These are phyloP conservation scores for Solanum pimpinellifolium DNA, from an alignment of 257 asterid genomes.

Conservation along the genomic window DNA sequence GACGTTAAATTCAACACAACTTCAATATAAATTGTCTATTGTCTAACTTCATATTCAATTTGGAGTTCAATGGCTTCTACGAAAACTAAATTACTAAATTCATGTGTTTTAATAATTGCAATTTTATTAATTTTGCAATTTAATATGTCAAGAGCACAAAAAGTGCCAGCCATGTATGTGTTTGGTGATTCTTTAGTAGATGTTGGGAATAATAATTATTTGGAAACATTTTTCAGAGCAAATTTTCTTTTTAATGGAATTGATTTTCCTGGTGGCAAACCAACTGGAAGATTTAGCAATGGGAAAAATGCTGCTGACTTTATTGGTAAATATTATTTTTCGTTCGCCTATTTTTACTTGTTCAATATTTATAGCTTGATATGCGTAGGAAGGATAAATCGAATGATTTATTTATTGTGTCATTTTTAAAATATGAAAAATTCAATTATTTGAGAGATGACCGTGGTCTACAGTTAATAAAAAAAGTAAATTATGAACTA, in stretches of 20 bases:
- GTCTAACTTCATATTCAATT: too few relatives aligned
- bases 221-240: not conserved
- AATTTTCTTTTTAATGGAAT: not conserved
- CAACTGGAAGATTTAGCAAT: not conserved
- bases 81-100: not conserved
- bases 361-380: not conserved
- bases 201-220: not conserved
- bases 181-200: not conserved
- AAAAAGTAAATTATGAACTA: not conserved
- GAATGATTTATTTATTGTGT: too few relatives aligned
- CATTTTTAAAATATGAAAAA: not conserved
- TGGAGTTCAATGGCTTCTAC: not conserved
- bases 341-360: too few relatives aligned
- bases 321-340: not conserved
- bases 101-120: not conserved
- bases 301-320: not conserved
- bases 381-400: too few relatives aligned
- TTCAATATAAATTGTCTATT: too few relatives aligned
- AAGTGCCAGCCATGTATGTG: not conserved
- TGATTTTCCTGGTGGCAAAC: not conserved
- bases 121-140: not conserved
- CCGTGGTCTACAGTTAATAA: fast-evolving
- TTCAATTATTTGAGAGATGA: not conserved
- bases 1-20: not conserved
- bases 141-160: not conserved